phyloP scores from a whole-genome alignment of 2,329 filamentous ascomycete genomes.

The Arthrobotrys iridis region DNA sequence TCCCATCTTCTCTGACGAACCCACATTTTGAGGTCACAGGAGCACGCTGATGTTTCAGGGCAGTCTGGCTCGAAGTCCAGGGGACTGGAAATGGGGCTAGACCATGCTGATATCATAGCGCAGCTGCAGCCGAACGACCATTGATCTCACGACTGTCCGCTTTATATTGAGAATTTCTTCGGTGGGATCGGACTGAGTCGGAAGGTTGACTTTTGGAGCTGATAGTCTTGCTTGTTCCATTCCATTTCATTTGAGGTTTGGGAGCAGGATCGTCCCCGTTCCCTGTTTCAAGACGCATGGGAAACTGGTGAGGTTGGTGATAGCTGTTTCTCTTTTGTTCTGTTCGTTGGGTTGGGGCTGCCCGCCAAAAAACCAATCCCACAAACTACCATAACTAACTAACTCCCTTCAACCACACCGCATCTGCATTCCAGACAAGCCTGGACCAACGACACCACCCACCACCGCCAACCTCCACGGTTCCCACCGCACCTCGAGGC shows the following conservation, averaged over 20 bases:
- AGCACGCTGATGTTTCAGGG: constrained; percentile 28
- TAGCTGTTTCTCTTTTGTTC: too few species aligned
- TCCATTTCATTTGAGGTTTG: neutral
- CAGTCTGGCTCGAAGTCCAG: constrained; percentile 26
- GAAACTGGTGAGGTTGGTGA: neutral
- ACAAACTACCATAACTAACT: neutral
- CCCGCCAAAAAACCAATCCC: neutral
- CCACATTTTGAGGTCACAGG: constrained; percentile 32
- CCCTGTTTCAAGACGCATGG: neutral
- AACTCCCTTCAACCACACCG: neutral
- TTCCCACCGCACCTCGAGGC: neutral
- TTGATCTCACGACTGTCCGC: too few species aligned
- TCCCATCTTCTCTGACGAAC: constrained; percentile 46
- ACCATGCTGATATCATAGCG: constrained; percentile 18
- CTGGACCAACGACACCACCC: neutral
- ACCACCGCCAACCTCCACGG: neutral
- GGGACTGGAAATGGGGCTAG: neutral
- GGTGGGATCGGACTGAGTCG: neutral
- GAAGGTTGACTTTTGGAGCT: too few species aligned
- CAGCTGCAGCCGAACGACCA: neutral
- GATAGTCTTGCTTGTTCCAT: neutral
- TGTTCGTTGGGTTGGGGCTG: neutral
- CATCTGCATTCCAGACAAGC: neutral
- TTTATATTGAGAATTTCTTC: too few species aligned
- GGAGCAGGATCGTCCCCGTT: neutral